Evolutionary conservation across 345 rosid genomes (phyloP), one percentile per base, ranked within the genome.

Genomic region (Eutrema yunnanense): DNA sequence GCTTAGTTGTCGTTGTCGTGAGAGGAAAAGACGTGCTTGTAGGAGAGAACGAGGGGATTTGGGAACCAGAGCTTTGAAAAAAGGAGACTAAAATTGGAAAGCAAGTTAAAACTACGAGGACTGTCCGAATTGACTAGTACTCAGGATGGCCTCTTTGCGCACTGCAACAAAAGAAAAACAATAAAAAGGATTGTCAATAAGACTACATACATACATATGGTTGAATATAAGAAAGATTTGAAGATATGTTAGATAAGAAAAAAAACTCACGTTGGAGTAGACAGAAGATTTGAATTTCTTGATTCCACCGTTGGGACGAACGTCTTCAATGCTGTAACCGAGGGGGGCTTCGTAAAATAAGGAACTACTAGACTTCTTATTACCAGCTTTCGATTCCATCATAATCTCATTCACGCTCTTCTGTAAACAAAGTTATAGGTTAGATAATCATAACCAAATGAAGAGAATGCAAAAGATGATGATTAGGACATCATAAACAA

Each of bases 291-390:
- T 82, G 90, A 90, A 88, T 82, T 88, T 90, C 73, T 90, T 82
- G 75, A 85, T 82, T 77, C 96, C 96, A 72, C 94, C 96, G 86
- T 62, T 73, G 9, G 96, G 96, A 75, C 94, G 92, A 82, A 90
- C 81, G 83, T 90, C 92, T 88, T 90, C 96, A 81, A 88, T 88
- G 88, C 84, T 84, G 86, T 90, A 90, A 36, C 92, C 94, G 64
- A 88, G 88, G 26, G 96, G 94, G 55, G 69, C 86, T 85, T 90
- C 96, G 89, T 88, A 86, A 36, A 72, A 85, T 33, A 80, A 14
- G 32, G 82, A 77, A 56, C 59, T 80, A 42, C 82, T 75, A 9
- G 74, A 79, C 9, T 83, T 78, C 38, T 85, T 86, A 81, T 82
- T 86, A 55, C 96, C 94, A 62, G 73, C 87, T 73, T 86, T 82